Conservation (phyloP, 179 eudicot genomes). For the Corrigiola litoralis region DNA sequence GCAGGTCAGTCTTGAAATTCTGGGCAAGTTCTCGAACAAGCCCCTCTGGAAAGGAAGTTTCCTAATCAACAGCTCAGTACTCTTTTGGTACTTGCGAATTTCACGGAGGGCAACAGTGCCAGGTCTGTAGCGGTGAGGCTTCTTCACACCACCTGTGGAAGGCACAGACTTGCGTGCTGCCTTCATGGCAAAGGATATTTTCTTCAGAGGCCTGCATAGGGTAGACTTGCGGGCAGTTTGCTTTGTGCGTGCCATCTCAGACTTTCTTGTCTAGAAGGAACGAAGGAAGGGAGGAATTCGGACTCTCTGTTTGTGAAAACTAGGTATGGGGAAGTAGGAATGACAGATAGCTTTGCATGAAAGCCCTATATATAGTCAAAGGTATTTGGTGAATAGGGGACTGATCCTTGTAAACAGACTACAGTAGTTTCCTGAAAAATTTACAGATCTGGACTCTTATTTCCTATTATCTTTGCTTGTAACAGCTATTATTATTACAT, state of each 20-base stretch:
- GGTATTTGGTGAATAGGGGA: neutral
- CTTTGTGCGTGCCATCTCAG: constrained; percentile 15
- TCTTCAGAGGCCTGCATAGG: constrained; percentile 3
- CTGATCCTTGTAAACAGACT: neutral
- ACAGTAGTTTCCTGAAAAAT: constrained; percentile 6
- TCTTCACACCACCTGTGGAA: constrained; percentile 15
- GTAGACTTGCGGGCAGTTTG: constrained; percentile 17
- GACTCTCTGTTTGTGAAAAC: neutral
- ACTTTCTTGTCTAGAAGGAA: neutral
- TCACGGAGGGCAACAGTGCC: constrained; percentile 11
- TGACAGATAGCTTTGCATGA: too few relatives aligned
- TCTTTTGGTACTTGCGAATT: constrained; percentile 7
- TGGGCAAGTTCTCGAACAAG: constrained; percentile 6
- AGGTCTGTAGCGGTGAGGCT: constrained; percentile 13
- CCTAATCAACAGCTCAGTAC: constrained; percentile 7
- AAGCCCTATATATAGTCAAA: constrained; percentile 5
- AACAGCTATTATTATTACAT: too few relatives aligned
- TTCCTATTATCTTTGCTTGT: too few relatives aligned
- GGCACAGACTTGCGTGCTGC: constrained; percentile 10
- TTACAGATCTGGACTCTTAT: too few relatives aligned
- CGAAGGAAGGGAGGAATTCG: neutral
- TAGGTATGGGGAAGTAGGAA: neutral
- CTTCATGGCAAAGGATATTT: neutral
- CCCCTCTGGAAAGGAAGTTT: constrained; percentile 10
- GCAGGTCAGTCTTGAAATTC: constrained; percentile 10